Conservation (phyloP, 2,329 filamentous ascomycete species). For the Fusarium begoniae region DNA sequence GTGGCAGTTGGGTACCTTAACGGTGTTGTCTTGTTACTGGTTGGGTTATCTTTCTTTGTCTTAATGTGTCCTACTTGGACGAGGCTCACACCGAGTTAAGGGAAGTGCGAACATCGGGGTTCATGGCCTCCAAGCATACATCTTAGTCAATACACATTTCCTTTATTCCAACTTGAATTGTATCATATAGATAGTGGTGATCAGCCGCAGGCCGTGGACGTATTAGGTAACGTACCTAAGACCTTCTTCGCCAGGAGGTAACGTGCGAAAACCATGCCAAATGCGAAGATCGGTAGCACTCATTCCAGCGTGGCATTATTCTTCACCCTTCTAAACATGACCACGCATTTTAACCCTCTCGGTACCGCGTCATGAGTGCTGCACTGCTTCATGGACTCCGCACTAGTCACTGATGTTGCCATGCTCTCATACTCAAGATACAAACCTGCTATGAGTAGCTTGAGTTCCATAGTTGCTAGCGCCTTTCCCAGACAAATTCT, state of each 20-base stretch:
- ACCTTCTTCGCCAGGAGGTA: background rate
- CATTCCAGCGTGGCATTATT: fast-evolving
- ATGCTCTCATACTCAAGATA: background rate
- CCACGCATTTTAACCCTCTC: background rate
- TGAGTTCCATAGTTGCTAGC: background rate
- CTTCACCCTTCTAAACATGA: background rate
- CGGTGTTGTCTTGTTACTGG: background rate
- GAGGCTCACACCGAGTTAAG: background rate
- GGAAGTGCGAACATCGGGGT: fast-evolving
- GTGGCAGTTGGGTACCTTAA: background rate
- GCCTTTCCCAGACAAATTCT: background rate
- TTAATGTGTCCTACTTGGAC: background rate
- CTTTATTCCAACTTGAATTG: no score
- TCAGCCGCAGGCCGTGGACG: background rate
- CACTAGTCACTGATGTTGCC: fast-evolving
- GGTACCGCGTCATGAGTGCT: background rate
- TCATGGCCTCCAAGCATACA: no score
- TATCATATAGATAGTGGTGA: no score
- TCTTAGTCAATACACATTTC: no score
- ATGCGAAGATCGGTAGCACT: background rate
- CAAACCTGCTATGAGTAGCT: background rate
- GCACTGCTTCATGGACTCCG: background rate
- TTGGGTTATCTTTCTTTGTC: background rate
- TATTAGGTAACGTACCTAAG: no score
- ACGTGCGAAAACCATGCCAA: fast-evolving